Conservation (phyloP, 164 flowering plant species). For the Magnolia changhungtana region DNA sequence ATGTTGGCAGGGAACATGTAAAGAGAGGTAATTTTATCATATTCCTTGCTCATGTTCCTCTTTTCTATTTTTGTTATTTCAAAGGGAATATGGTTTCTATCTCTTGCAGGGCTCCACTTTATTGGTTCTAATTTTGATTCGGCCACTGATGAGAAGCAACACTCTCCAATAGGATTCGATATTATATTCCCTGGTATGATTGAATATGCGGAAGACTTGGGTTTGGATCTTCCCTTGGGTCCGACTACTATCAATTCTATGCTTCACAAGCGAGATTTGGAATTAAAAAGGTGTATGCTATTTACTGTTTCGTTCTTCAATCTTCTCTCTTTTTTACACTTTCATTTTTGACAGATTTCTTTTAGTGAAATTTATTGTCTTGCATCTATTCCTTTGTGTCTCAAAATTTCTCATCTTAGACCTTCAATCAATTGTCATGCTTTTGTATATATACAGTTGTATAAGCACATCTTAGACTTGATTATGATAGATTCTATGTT, state of each 20-base stretch:
- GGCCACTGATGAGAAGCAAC: slow-evolving; percentile 38
- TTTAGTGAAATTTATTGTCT: no score
- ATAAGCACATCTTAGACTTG: no score
- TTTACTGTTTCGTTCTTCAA: no score
- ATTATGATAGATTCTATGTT: no score
- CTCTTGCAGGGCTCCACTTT: slow-evolving; percentile 52
- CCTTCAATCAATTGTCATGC: no score
- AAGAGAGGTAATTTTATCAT: slow-evolving; percentile 41
- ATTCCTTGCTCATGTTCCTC: not conserved
- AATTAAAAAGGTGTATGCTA: slow-evolving; percentile 49
- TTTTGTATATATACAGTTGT: no score
- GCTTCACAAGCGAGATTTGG: slow-evolving; percentile 49
- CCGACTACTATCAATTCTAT: slow-evolving; percentile 29
- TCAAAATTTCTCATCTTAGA: no score
- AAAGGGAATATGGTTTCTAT: not conserved
- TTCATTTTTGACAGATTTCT: no score
- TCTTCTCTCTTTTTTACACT: no score
- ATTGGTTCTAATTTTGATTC: slow-evolving; percentile 54
- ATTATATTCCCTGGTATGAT: slow-evolving; percentile 81
- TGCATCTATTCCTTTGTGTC: no score
- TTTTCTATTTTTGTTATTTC: not conserved
- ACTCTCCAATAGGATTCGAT: slow-evolving; percentile 74
- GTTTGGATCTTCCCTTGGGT: slow-evolving; percentile 47
- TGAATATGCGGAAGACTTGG: slow-evolving; percentile 50
- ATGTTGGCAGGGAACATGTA: slow-evolving; percentile 59